phyloP scores from a whole-genome alignment of 176 grass and related monocot species.

The Dendrocalamus sinicus region DNA sequence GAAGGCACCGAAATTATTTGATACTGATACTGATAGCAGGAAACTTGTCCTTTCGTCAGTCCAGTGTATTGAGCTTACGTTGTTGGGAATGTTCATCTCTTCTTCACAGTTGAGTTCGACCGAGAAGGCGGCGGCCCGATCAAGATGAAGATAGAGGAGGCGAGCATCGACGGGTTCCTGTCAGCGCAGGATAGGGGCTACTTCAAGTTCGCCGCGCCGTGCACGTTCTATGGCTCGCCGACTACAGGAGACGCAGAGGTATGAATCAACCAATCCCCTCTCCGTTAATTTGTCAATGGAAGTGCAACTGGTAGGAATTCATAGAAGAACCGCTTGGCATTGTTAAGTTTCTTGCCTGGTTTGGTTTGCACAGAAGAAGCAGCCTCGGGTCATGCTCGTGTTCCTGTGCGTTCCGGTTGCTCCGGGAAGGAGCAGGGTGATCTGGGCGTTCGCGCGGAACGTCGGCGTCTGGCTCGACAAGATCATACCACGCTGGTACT shows the following conservation, averaged over 20 bases:
- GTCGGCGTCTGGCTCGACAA: constrained; percentile 61
- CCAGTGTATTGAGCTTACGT: neutral
- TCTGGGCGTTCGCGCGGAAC: constrained; percentile 69
- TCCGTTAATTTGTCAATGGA: neutral
- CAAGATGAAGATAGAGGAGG: constrained; percentile 62
- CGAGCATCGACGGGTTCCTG: constrained; percentile 57
- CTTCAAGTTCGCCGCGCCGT: constrained; percentile 60
- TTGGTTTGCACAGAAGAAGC: constrained; percentile 36
- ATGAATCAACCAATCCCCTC: neutral
- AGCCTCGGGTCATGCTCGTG: constrained; percentile 46
- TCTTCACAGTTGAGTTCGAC: constrained; percentile 75
- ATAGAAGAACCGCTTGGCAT: too few species aligned
- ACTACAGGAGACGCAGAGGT: neutral
- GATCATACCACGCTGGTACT: constrained; percentile 66
- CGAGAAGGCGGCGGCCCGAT: constrained; percentile 69
- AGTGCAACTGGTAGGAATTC: neutral
- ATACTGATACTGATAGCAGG: too few species aligned
- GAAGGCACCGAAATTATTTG: too few species aligned
- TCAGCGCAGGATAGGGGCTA: constrained; percentile 43
- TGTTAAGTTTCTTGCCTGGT: too few species aligned
- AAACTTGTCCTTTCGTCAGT: neutral
- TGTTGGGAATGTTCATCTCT: constrained; percentile 6
- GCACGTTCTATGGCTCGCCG: constrained; percentile 44
- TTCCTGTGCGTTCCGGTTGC: constrained; percentile 84
- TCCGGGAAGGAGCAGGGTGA: constrained; percentile 71